Base-by-base conservation (phyloP, 257 asterid genomes). In the Nicotiana otophora region DNA sequence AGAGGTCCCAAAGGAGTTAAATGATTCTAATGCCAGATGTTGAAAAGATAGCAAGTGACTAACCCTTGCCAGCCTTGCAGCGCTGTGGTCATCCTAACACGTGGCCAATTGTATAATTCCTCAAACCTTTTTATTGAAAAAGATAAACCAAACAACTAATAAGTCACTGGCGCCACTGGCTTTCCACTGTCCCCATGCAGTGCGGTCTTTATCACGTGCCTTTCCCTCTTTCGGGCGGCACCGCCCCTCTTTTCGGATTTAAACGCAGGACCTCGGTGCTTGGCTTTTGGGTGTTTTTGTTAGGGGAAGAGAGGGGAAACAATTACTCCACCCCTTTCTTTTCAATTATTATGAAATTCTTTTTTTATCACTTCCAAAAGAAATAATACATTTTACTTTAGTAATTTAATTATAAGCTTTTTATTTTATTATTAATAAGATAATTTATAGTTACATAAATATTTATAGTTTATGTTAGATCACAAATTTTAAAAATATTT, bases 191-290 rank as follows among this genome's bases (percentile, higher is more conserved):
- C 79, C 74, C 84, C 87, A 61, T 5, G 68, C 48, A 74, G 60
- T 76, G 33, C 90, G 78, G 93, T 91, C 92, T 5, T 84, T 68
- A 83, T 91, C 93, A 88, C 91, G 91, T 91, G 91, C 87, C 67
- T 85, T 84, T 17, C 64, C 77, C 66, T 63, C 81, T 23, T 80
- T 77, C 51, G 93, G 88, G 86, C 94, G 98, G 92, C 95, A 91
- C 95, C 95, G 95, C 85, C 97, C 86, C 34, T 36, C 23, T 6
- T 48, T 23, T 42, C 55, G 67, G 0, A 42, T 42, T 42, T 7
- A 42, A 42, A 42, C 3, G 48, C 48, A 42, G 10, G 48, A 8
- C 48, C 48, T 42, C 11, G 48, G 48, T 42, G 48, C 48, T 42
- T 42, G 48, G 48, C 48, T 42, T 42, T 42, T 7, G 48, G 48